Evolutionary conservation across 2,329 filamentous ascomycete species (phyloP).

Genomic region (Phaeosphaeria sp.): DNA sequence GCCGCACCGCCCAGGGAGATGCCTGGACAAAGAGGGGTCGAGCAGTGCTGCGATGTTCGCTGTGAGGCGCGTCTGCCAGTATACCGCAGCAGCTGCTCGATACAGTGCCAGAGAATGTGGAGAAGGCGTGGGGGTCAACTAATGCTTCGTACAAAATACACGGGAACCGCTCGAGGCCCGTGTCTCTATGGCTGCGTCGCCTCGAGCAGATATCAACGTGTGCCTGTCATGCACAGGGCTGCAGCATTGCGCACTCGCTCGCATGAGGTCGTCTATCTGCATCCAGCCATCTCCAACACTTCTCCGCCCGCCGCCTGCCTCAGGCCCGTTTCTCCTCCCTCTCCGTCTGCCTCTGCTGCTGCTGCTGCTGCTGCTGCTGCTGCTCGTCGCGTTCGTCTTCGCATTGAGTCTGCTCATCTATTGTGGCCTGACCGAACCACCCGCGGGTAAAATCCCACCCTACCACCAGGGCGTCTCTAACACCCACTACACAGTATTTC

Average conservation of each 20-base stretch:
- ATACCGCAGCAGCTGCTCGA: no score
- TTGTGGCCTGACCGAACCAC: background rate
- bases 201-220: conserved; percentile 13
- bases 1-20: background rate
- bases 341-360: conserved; percentile 5
- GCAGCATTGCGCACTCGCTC: conserved; percentile 11
- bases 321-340: background rate
- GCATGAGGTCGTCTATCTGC: conserved; percentile 8
- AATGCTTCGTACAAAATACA: no score
- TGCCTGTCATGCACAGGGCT: conserved; percentile 20
- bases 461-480: background rate
- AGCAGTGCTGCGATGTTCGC: no score
- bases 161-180: background rate
- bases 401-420: background rate
- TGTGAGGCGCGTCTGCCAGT: conserved; percentile 18
- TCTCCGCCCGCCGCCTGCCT: background rate
- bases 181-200: conserved; percentile 8
- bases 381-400: background rate
- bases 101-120: conserved; percentile 13
- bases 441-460: background rate
- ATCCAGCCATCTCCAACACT: background rate
- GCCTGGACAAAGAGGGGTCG: no score
- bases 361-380: background rate
- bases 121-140: conserved; percentile 21
- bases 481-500: background rate